phyloP scores from a whole-genome alignment of 2,329 filamentous ascomycete species.

The Colletotrichum lupini region DNA sequence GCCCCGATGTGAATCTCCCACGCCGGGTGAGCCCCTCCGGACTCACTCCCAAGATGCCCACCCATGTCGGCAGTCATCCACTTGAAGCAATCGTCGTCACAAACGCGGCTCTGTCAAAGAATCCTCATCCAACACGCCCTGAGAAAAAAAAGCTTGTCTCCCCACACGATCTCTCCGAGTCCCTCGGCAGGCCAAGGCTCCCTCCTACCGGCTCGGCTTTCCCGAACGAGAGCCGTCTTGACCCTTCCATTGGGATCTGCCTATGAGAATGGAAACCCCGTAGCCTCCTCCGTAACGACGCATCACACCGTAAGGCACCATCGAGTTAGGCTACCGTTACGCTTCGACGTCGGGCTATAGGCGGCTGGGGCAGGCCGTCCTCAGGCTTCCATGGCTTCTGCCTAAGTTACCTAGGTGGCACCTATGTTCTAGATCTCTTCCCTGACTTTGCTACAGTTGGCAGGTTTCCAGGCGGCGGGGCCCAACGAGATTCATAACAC shows the following conservation, averaged over 20 bases:
- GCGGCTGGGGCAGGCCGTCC: background rate
- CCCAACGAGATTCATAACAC: too few species aligned
- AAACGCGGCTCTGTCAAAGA: background rate
- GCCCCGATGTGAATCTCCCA: background rate
- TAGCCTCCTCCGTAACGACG: too few species aligned
- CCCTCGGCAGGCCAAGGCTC: too few species aligned
- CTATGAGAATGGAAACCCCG: too few species aligned
- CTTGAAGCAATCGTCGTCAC: background rate
- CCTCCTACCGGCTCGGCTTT: background rate
- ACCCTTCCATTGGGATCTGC: too few species aligned
- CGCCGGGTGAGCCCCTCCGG: too few species aligned
- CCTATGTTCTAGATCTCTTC: too few species aligned
- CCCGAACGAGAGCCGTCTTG: background rate
- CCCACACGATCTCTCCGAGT: background rate
- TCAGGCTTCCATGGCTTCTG: background rate
- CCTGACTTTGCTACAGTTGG: too few species aligned
- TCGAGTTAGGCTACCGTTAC: background rate
- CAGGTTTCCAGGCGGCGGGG: too few species aligned
- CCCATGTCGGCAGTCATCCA: background rate
- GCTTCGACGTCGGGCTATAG: background rate
- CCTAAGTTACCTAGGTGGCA: too few species aligned
- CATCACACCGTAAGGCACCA: too few species aligned
- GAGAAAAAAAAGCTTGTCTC: conserved; percentile 1
- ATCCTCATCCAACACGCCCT: too few species aligned
- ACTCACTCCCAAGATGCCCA: background rate